phyloP scores from a whole-genome alignment of 306 rosid species.

The Canavalia gladiata region DNA sequence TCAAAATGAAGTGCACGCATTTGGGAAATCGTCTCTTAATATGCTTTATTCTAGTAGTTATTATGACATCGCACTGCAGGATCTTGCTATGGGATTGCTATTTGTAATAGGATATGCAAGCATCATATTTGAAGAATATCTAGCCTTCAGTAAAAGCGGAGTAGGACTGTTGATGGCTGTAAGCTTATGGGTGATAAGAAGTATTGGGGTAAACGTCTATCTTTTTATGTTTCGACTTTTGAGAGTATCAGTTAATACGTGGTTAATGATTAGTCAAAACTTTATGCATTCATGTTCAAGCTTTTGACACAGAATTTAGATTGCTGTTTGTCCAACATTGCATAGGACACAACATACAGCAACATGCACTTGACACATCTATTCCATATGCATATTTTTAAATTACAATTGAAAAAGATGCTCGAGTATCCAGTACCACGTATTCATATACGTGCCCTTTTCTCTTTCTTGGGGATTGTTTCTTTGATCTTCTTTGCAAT shows the following conservation, averaged over 20 bases:
- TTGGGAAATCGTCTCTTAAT: slow-evolving; percentile 1
- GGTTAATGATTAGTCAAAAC: background rate
- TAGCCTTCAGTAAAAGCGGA: slow-evolving; percentile 90
- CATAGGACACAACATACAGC: no score
- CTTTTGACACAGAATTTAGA: no score
- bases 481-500: no score
- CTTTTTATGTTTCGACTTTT: slow-evolving; percentile 25
- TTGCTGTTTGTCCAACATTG: no score
- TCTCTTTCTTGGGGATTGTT: no score
- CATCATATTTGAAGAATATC: slow-evolving; percentile 90
- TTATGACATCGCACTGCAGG: slow-evolving; percentile 55
- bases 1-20: slow-evolving; percentile 19
- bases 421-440: no score
- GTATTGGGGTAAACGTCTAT: slow-evolving; percentile 77
- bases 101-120: slow-evolving; percentile 91
- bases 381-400: no score
- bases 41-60: background rate
- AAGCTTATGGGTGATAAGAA: slow-evolving; percentile 85
- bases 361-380: no score
- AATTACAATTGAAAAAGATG: no score
- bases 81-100: slow-evolving; percentile 88
- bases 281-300: no score
- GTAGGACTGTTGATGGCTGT: slow-evolving; percentile 97
- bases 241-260: slow-evolving; percentile 35
- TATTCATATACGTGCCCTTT: no score